Evolutionary conservation across 257 asterid genomes (phyloP), one percentile per base, ranked within the genome.

Genomic region (Solanum commersonii): DNA sequence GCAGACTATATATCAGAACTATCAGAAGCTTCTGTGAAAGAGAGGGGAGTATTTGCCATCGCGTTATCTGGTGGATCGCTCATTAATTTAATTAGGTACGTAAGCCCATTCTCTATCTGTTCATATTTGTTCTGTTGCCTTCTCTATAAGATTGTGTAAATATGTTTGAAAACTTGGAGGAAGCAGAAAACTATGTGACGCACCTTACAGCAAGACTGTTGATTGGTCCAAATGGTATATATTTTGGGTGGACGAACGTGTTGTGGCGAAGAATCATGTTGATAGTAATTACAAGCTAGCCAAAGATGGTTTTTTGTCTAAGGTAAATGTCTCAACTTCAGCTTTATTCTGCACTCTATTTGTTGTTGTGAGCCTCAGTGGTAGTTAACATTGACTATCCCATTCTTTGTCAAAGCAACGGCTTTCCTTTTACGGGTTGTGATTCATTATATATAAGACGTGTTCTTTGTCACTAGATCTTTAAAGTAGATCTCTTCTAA

Each of bases 11-110:
- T 97, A 67, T 94, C 98, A 18, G 98, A 96, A 82, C 87, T 97
- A 71, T 97, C 99, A 0, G 99, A 97, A 90, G 93, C 90, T 89
- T 93, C 95, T 20, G 95, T 97, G 44, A 97, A 95, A 89, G 99
- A 97, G 86, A 89, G 98, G 38, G 99, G 99, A 2, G 94, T 87
- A 56, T 97, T 97, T 29, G 88, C 98, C 87, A 85, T 97, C 84
- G 99, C 98, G 40, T 92, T 97, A 88, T 97, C 99, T 2, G 99
- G 99, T 90, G 98, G 98, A 83, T 96, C 98, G 8, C 96, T 97
- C 88, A 90, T 97, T 78, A 82, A 92, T 88, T 92, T 97, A 91
- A 91, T 97, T 88, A 87, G 98, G 98, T 95, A 91, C 42, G 78
- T 63, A 87, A 46, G 84, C 86, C 38, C 6, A 63, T 15, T 82